Conservation (phyloP, 352 stramenopile genomes). For the Phytophthora pseudosyringae region DNA sequence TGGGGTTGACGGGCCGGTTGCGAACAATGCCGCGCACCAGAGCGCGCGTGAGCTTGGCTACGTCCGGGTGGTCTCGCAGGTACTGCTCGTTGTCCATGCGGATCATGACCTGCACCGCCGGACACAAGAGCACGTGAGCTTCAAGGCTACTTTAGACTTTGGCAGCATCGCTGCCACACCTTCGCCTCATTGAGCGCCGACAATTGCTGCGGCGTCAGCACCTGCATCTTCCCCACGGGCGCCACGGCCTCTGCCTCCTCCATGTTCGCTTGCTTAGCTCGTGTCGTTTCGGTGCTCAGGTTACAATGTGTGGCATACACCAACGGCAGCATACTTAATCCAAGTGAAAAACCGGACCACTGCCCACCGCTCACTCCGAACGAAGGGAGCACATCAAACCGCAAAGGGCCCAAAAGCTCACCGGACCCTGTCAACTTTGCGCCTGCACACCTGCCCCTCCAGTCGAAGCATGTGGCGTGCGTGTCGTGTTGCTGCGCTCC, state of each 20-base stretch:
- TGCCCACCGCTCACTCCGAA: constrained; percentile 29
- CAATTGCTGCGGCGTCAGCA: constrained; percentile 68
- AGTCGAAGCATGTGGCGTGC: constrained; percentile 59
- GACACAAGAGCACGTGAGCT: constrained; percentile 6
- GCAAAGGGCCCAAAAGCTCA: constrained; percentile 20
- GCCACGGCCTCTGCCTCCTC: constrained; percentile 6
- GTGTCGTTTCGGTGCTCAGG: constrained; percentile 25
- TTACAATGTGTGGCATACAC: constrained; percentile 18
- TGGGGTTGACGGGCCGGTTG: constrained; percentile 56
- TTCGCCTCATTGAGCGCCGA: constrained; percentile 75
- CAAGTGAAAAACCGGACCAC: constrained; percentile 23
- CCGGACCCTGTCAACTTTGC: not conserved
- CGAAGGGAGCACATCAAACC: constrained; percentile 22
- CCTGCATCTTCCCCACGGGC: constrained; percentile 55
- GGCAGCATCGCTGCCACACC: constrained; percentile 21
- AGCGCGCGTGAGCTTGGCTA: constrained; percentile 62
- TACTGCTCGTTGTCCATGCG: constrained; percentile 85
- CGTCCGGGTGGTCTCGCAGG: constrained; percentile 66
- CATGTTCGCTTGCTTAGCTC: constrained; percentile 8
- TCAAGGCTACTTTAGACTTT: not conserved
- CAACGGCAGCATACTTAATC: constrained; percentile 14
- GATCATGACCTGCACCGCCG: constrained; percentile 61
- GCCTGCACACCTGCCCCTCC: constrained; percentile 1
- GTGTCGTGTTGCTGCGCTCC: constrained; percentile 56
- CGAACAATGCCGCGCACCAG: constrained; percentile 64